These are phyloP conservation scores for Quercus variabilis DNA, from an alignment of 306 rosid genomes.

Conservation along the genomic window DNA sequence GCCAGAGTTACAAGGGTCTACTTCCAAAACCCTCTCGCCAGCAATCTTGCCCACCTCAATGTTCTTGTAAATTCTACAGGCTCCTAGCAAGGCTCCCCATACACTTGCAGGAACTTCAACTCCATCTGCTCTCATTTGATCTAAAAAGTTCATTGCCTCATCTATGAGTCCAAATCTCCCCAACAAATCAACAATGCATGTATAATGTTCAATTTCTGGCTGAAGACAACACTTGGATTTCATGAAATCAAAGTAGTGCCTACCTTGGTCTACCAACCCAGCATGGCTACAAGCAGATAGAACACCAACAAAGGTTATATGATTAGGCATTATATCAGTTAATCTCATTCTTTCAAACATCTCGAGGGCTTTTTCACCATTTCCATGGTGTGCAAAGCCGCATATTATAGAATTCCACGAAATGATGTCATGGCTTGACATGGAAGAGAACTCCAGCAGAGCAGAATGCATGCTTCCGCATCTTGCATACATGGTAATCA, in stretches of 20 bases:
- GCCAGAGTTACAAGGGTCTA: conserved; percentile 48
- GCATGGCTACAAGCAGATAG: conserved; percentile 57
- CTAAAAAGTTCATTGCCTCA: conserved; percentile 35
- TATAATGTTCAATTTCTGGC: conserved; percentile 44
- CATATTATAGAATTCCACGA: conserved; percentile 56
- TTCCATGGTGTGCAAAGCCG: conserved; percentile 49
- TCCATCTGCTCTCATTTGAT: conserved; percentile 37
- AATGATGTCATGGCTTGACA: conserved; percentile 39
- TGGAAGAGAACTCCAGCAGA: conserved; percentile 34
- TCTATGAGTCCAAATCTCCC: conserved; percentile 54
- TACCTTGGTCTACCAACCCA: conserved; percentile 42
- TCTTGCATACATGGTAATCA: conserved; percentile 57
- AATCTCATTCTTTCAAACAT: conserved; percentile 46
- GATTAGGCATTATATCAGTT: conserved; percentile 33
- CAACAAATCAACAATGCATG: conserved; percentile 51
- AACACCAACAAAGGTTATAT: conserved; percentile 49
- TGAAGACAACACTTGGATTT: conserved; percentile 25
- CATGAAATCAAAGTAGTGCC: conserved; percentile 37
- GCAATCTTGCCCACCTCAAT: conserved; percentile 39
- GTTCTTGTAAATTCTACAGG: conserved; percentile 51
- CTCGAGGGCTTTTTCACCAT: conserved; percentile 36
- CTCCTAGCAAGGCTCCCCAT: conserved; percentile 64
- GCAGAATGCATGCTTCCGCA: conserved; percentile 53
- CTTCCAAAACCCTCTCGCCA: conserved; percentile 38
- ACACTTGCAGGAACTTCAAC: conserved; percentile 44